Percentiles rank a stretch among this genome's conserved stretches.
Evolutionary conservation across 2,329 filamentous ascomycete species (phyloP).

Genomic region (Pyrenochaeta sp.): DNA sequence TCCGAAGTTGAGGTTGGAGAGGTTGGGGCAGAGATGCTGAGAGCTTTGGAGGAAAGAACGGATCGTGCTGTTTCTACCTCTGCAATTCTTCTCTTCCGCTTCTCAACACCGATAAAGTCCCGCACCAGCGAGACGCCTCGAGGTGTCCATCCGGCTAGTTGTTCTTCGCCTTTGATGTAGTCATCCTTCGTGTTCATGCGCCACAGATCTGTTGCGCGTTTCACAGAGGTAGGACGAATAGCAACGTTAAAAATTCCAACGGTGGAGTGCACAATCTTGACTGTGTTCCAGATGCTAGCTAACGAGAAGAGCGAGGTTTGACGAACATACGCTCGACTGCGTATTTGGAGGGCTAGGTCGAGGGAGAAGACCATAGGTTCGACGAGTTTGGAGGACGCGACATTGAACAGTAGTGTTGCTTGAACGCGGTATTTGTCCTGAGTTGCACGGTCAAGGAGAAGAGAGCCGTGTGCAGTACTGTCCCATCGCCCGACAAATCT

Average conservation of each 20-base stretch:
- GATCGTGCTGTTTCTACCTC: conserved; percentile 82
- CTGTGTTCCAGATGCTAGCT: conserved; percentile 85
- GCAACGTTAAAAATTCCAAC: conserved; percentile 86
- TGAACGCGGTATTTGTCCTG: conserved; percentile 93
- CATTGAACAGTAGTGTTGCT: conserved; percentile 85
- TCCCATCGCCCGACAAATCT: conserved; percentile 95
- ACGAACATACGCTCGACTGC: conserved; percentile 83
- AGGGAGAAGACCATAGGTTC: conserved; percentile 88
- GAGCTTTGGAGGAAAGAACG: conserved; percentile 65
- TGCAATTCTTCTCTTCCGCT: conserved; percentile 75
- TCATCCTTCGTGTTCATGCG: conserved; percentile 93
- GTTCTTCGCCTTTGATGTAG: conserved; percentile 96
- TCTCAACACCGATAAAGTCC: conserved; percentile 80
- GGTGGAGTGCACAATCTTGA: conserved; percentile 85
- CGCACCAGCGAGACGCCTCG: conserved; percentile 89
- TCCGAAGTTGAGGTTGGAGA: conserved; percentile 18
- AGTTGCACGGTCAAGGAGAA: conserved; percentile 92
- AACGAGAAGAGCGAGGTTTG: conserved; percentile 83
- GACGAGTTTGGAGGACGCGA: conserved; percentile 82
- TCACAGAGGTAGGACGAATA: conserved; percentile 87
- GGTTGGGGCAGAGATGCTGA: conserved; percentile 34
- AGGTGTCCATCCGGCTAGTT: conserved; percentile 83
- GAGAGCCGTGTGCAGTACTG: conserved; percentile 87
- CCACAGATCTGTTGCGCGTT: conserved; percentile 92
- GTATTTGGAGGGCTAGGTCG: conserved; percentile 81